Percentiles rank a stretch among this genome's conserved stretches.
Conservation (phyloP, 108 stramenopile genomes). For the Ochromonas danica region DNA sequence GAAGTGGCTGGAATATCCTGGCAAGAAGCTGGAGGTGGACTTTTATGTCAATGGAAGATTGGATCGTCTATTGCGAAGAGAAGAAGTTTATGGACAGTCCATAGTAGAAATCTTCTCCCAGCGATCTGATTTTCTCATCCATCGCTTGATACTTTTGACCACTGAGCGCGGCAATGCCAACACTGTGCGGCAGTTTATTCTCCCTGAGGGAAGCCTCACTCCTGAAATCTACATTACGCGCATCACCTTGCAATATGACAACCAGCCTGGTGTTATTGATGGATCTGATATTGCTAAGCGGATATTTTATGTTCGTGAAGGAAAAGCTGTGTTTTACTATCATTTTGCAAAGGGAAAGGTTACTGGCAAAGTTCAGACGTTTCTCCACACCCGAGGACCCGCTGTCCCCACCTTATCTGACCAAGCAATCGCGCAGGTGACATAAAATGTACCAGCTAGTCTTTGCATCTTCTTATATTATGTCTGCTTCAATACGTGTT, state of each 20-base stretch:
- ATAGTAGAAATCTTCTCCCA: conserved; percentile 54
- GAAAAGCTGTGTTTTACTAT: conserved; percentile 48
- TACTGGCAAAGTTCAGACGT: conserved; percentile 10
- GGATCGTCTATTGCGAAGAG: conserved; percentile 57
- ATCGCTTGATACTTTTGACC: conserved; percentile 42
- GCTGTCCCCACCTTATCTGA: neutral
- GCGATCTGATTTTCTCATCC: conserved; percentile 45
- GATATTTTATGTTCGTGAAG: conserved; percentile 54
- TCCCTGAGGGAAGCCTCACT: conserved; percentile 34
- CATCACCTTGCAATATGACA: conserved; percentile 60
- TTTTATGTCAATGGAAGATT: conserved; percentile 59
- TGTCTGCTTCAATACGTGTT: neutral
- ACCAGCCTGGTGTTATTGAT: conserved; percentile 40
- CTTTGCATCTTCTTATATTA: too few relatives aligned
- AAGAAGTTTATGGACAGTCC: conserved; percentile 55
- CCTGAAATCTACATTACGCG: conserved; percentile 28
- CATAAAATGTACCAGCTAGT: too few relatives aligned
- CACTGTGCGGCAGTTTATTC: conserved; percentile 12
- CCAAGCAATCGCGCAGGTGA: neutral
- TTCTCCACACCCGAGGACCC: neutral
- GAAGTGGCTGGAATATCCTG: conserved; percentile 26
- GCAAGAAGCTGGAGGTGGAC: conserved; percentile 43
- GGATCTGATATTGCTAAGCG: conserved; percentile 56
- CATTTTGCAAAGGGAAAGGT: conserved; percentile 47
- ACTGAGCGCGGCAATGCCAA: neutral